These are phyloP conservation scores for Rostrohypoxylon terebratum DNA, from an alignment of 495 filamentous ascomycete species.

Conservation along the genomic window DNA sequence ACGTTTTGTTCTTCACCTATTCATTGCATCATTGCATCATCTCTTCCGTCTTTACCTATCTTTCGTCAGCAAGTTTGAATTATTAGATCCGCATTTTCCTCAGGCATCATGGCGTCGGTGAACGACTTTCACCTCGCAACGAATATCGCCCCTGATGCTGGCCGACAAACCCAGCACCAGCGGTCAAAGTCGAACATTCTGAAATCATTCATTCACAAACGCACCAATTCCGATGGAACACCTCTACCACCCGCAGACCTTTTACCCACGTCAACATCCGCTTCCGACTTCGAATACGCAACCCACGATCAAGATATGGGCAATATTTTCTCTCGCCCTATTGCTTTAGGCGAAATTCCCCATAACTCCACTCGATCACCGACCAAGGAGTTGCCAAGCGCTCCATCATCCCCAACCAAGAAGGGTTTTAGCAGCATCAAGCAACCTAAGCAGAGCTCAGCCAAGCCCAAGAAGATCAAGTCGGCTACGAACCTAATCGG, in stretches of 20 bases:
- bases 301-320: slow-evolving; percentile 41
- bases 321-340: slow-evolving; percentile 47
- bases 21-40: slow-evolving; percentile 7
- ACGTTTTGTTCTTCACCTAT: slow-evolving; percentile 9
- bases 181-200: slow-evolving; percentile 70
- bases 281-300: slow-evolving; percentile 39
- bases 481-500: slow-evolving; percentile 81
- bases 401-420: slow-evolving; percentile 66
- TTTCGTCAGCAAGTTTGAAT: not conserved
- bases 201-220: slow-evolving; percentile 66
- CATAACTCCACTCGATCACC: slow-evolving; percentile 59
- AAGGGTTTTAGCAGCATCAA: slow-evolving; percentile 75
- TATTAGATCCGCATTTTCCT: not conserved
- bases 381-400: slow-evolving; percentile 49
- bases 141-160: slow-evolving; percentile 34
- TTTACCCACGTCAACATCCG: slow-evolving; percentile 38
- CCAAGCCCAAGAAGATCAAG: slow-evolving; percentile 84
- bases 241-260: slow-evolving; percentile 52
- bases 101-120: slow-evolving; percentile 41
- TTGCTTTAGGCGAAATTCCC: slow-evolving; percentile 63
- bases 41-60: slow-evolving; percentile 19
- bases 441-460: slow-evolving; percentile 57
- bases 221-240: slow-evolving; percentile 61
- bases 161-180: slow-evolving; percentile 47
- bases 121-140: slow-evolving; percentile 42